These are phyloP conservation scores for Gaeumannomyces sp. DNA, from an alignment of 2,329 filamentous ascomycete genomes.

Conservation along the genomic window DNA sequence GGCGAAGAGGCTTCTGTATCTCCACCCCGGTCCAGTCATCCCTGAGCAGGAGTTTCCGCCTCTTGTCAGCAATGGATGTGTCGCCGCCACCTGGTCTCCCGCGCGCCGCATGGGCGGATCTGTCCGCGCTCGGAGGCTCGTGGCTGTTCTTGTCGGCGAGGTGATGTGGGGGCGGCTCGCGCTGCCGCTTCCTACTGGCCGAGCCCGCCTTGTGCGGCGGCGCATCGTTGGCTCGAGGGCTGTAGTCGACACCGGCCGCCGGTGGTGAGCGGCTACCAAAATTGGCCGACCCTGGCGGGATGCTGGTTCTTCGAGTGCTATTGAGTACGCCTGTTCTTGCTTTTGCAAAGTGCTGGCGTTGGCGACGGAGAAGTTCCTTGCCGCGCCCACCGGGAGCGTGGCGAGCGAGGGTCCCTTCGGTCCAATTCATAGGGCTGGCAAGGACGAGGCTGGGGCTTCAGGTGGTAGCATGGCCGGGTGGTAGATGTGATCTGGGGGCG, in stretches of 20 bases:
- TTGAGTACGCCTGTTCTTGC: conserved; percentile 28
- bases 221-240: neutral
- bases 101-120: neutral
- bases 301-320: conserved; percentile 16
- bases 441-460: neutral
- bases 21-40: conserved; percentile 29
- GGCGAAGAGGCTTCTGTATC: conserved; percentile 26
- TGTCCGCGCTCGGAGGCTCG: neutral
- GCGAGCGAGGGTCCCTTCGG: conserved; percentile 38
- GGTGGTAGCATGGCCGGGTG: neutral
- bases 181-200: conserved; percentile 2
- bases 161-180: neutral
- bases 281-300: neutral
- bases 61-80: conserved; percentile 19
- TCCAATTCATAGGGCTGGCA: conserved; percentile 39
- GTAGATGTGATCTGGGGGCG: no score
- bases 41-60: conserved; percentile 24
- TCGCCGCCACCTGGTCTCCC: neutral
- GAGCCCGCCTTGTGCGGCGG: neutral
- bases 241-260: neutral
- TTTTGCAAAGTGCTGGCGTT: conserved; percentile 42
- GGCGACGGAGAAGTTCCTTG: conserved; percentile 30
- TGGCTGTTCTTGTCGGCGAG: neutral
- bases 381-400: conserved; percentile 30
- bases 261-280: neutral